These are phyloP conservation scores for Antarctomyces pellizariae DNA, from an alignment of 495 filamentous ascomycete genomes.

Conservation along the genomic window DNA sequence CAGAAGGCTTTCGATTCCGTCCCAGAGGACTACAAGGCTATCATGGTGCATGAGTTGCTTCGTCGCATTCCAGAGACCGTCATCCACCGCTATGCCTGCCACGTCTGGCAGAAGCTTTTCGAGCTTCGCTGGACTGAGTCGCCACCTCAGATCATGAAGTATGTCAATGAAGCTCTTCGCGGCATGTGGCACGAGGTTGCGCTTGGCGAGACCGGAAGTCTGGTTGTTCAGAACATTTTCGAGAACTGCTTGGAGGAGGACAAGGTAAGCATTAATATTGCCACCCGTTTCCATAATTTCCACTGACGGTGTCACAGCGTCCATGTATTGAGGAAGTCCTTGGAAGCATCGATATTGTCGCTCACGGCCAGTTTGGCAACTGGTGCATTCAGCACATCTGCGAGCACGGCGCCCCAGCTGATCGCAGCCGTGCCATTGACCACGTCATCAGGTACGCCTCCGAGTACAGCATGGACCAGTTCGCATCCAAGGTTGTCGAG, in stretches of 20 bases:
- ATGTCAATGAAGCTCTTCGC: slow-evolving; percentile 82
- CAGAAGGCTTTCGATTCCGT: slow-evolving; percentile 97
- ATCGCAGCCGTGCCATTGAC: slow-evolving; percentile 82
- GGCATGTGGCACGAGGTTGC: slow-evolving; percentile 99
- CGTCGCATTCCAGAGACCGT: slow-evolving; percentile 94
- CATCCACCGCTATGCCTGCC: slow-evolving; percentile 92
- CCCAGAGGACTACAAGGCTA: slow-evolving; percentile 88
- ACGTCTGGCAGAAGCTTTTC: slow-evolving; percentile 99
- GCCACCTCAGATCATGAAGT: slow-evolving; percentile 94
- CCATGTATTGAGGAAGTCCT: slow-evolving; percentile 93
- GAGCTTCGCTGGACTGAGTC: slow-evolving; percentile 87
- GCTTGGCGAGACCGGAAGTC: slow-evolving; percentile 83
- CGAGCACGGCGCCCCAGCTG: slow-evolving; percentile 79
- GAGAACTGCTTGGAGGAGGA: slow-evolving; percentile 98
- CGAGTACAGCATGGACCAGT: slow-evolving; percentile 98
- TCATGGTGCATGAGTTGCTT: slow-evolving; percentile 92
- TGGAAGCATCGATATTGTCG: slow-evolving; percentile 77
- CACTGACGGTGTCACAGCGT: slow-evolving; percentile 34
- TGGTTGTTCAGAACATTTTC: slow-evolving; percentile 98
- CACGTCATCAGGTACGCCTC: slow-evolving; percentile 80
- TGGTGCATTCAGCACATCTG: slow-evolving; percentile 99
- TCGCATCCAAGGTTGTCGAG: slow-evolving; percentile 96
- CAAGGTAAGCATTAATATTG: slow-evolving; percentile 38
- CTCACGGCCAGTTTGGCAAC: slow-evolving; percentile 97
- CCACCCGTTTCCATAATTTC: slow-evolving; percentile 2